phyloP scores from a whole-genome alignment of 2,329 filamentous ascomycete species.

The Amauroascus niger region DNA sequence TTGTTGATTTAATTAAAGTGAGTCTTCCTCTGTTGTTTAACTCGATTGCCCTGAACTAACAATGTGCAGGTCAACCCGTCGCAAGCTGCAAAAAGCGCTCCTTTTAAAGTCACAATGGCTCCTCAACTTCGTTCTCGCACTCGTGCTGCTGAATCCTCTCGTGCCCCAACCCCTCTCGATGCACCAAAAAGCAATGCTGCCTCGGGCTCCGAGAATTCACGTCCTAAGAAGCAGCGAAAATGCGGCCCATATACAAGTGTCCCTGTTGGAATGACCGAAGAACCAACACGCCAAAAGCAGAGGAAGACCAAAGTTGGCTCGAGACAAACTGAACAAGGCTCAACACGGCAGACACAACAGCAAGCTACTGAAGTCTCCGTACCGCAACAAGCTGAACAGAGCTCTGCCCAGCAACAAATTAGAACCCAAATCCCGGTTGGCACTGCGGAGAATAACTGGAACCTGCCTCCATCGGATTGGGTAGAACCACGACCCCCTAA shows the following conservation, averaged over 20 bases:
- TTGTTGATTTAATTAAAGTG: conserved; percentile 21
- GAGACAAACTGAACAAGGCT: not conserved
- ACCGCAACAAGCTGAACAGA: not conserved
- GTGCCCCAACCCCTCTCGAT: conserved; percentile 26
- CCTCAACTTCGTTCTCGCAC: conserved; percentile 30
- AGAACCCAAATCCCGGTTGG: not conserved
- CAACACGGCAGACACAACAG: not conserved
- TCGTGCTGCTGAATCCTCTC: conserved; percentile 26
- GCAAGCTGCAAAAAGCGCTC: conserved; percentile 15
- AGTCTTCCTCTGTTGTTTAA: conserved; percentile 15
- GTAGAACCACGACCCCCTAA: not conserved
- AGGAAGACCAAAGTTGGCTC: conserved; percentile 12
- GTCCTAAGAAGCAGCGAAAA: conserved; percentile 28
- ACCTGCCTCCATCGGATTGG: not conserved
- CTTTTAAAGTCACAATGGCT: conserved; percentile 22
- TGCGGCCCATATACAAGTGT: conserved; percentile 19
- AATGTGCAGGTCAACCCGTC: conserved; percentile 18
- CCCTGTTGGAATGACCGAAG: conserved; percentile 11
- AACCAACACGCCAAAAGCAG: conserved; percentile 16
- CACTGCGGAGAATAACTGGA: not conserved
- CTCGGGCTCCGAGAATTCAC: conserved; percentile 23
- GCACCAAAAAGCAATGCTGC: conserved; percentile 20
- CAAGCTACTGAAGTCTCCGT: not conserved
- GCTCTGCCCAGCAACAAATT: not conserved
- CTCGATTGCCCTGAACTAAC: conserved; percentile 21